phyloP scores from a whole-genome alignment of 1,284 basidiomycete genomes.

The Trichosporon sp. region DNA sequence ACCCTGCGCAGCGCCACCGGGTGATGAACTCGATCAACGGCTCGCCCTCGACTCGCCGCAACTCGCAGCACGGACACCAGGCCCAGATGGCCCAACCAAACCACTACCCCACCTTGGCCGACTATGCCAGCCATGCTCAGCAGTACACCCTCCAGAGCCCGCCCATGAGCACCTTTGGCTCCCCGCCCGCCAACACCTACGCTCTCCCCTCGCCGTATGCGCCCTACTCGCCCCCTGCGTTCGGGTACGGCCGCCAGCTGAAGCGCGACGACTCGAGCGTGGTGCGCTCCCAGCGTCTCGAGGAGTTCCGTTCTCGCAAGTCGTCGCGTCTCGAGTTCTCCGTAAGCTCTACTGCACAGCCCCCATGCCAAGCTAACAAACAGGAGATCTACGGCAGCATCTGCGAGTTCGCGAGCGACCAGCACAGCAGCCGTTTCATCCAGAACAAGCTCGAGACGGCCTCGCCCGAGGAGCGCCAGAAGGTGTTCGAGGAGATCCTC shows the following conservation, averaged over 20 bases:
- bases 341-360: conserved; percentile 58
- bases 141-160: conserved; percentile 24
- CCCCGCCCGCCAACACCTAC: conserved; percentile 19
- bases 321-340: conserved; percentile 74
- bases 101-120: conserved; percentile 5
- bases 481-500: conserved; percentile 87
- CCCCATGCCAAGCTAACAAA: conserved; percentile 3
- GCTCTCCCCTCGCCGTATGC: conserved; percentile 39
- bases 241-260: conserved; percentile 10
- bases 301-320: conserved; percentile 82
- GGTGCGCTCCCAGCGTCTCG: conserved; percentile 70
- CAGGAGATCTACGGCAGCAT: conserved; percentile 79
- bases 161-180: conserved; percentile 17
- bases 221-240: conserved; percentile 23
- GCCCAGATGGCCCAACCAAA: neutral
- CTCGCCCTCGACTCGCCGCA: conserved; percentile 16
- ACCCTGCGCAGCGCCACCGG: conserved; percentile 21
- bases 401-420: conserved; percentile 91
- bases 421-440: conserved; percentile 88
- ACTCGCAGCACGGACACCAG: conserved; percentile 21
- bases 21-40: conserved; percentile 21
- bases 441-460: conserved; percentile 80
- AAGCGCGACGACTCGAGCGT: conserved; percentile 29
- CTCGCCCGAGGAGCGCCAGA: conserved; percentile 73
- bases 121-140: conserved; percentile 11